Base-by-base conservation (phyloP, 805 yeast genomes). In the Kazachstania martiniae region DNA sequence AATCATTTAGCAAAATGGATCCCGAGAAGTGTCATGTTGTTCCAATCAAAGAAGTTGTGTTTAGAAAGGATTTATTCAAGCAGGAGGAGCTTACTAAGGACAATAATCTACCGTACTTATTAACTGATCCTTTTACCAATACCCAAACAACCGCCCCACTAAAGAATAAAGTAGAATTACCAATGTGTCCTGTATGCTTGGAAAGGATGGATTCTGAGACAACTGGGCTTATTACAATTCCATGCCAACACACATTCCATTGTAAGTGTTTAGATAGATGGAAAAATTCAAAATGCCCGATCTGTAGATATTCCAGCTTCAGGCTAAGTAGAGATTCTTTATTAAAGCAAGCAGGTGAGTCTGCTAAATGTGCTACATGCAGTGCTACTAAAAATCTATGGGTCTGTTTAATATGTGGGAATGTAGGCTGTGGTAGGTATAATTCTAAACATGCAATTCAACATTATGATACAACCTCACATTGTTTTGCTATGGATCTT, bases 221-320 rank as follows among this genome's bases (percentile, higher is more conserved):
- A 4, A 75, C 94, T 0, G 96, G 96, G 0, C 62, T 86, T 8
- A 59, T 85, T 5, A 87, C 95, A 0, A 86, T 83, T 21, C 86
- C 91, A 2, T 87, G 95, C 41, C 95, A 84, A 51, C 96, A 86
- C 51, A 83, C 95, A 0, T 86, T 84, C 55, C 95, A 86, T 53
- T 86, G 94, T 43, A 80, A 72, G 43, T 87, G 95, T 51, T 62
- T 86, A 31, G 74, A 84, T 28, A 81, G 78, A 54, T 86, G 95
- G 95, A 72, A 72, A 35, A 94, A 85, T 50, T 91, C 84, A 38
- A 72, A 82, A 18, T 86, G 96, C 51, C 95, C 95, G 0, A 87
- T 86, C 3, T 86, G 95, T 49, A 62, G 96, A 25, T 83, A 83
- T 46, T 74, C 94, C 1, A 78, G 61, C 32, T 41, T 62, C 17